phyloP scores from a whole-genome alignment of 768 basidiomycete species.

The Mycena metata region DNA sequence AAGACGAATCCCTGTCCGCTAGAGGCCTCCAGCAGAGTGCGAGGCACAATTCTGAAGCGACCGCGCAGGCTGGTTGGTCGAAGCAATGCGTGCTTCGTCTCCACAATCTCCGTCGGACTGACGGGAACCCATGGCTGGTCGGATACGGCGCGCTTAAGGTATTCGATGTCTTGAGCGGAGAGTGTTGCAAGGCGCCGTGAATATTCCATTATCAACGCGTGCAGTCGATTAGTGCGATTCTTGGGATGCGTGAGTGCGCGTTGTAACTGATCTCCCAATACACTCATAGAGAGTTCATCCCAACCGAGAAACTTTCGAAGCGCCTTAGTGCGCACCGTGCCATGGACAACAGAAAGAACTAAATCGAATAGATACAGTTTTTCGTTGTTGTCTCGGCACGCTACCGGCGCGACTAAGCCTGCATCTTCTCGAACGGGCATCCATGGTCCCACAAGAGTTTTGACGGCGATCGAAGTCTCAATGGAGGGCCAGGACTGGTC shows the following conservation, averaged over 20 bases:
- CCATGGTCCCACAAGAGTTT: constrained; percentile 18
- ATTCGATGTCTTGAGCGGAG: constrained; percentile 17
- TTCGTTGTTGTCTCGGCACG: constrained; percentile 22
- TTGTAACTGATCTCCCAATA: constrained; percentile 21
- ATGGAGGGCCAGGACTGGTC: constrained; percentile 23
- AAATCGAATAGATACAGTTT: constrained; percentile 30
- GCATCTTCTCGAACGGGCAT: constrained; percentile 21
- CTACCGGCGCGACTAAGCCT: constrained; percentile 5
- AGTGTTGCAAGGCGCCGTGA: constrained; percentile 13
- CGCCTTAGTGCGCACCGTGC: constrained; percentile 5
- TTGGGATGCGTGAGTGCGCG: constrained; percentile 15
- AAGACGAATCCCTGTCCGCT: constrained; percentile 12
- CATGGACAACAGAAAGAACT: constrained; percentile 19
- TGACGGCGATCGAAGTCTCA: neutral
- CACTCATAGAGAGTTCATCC: constrained; percentile 15
- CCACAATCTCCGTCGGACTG: neutral
- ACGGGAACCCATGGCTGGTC: constrained; percentile 31
- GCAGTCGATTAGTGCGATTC: constrained; percentile 10
- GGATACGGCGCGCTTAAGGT: constrained; percentile 11
- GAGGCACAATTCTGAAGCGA: constrained; percentile 24
- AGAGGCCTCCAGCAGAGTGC: constrained; percentile 11
- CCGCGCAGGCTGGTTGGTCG: constrained; percentile 21
- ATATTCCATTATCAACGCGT: constrained; percentile 29
- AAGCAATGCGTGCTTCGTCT: constrained; percentile 24
- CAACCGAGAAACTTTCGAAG: constrained; percentile 30